Conservation (phyloP, 108 stramenopile genomes). For the Asterionellopsis glacialis region DNA sequence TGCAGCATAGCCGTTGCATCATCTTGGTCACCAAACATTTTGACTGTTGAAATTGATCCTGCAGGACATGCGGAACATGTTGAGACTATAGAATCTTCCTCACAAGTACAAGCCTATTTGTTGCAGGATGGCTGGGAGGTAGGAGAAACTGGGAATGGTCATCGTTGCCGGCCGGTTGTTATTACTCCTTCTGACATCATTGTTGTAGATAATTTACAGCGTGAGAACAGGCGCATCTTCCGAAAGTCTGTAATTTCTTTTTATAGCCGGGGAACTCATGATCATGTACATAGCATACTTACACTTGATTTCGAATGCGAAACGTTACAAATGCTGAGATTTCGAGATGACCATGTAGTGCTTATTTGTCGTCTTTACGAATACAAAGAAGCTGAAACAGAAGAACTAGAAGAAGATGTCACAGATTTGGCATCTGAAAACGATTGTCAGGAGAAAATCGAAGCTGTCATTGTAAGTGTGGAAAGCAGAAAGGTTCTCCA, state of each 20-base stretch:
- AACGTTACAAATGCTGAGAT: not conserved
- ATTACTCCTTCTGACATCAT: not conserved
- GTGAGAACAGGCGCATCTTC: not conserved
- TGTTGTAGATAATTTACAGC: not conserved
- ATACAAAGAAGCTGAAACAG: too few relatives aligned
- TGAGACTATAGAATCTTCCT: not conserved
- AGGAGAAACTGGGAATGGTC: too few relatives aligned
- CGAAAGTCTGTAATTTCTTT: slow-evolving; percentile 2
- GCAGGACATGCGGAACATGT: not conserved
- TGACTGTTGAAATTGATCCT: not conserved
- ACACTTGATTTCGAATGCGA: not conserved
- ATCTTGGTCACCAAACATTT: slow-evolving; percentile 2
- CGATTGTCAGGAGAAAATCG: not conserved
- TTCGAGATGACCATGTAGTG: slow-evolving; percentile 6
- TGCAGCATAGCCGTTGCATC: slow-evolving; percentile 4
- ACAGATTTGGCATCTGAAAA: too few relatives aligned
- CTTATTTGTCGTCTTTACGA: not conserved
- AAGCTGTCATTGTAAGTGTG: slow-evolving; percentile 4
- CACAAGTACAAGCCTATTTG: not conserved
- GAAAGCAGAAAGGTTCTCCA: not conserved
- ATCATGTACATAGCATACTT: not conserved
- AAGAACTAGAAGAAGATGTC: too few relatives aligned
- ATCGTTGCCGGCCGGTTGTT: not conserved
- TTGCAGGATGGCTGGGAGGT: not conserved
- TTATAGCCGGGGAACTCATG: not conserved